Conservation (phyloP, 2,329 filamentous ascomycete species). For the Ambrosiella cleistominuta region DNA sequence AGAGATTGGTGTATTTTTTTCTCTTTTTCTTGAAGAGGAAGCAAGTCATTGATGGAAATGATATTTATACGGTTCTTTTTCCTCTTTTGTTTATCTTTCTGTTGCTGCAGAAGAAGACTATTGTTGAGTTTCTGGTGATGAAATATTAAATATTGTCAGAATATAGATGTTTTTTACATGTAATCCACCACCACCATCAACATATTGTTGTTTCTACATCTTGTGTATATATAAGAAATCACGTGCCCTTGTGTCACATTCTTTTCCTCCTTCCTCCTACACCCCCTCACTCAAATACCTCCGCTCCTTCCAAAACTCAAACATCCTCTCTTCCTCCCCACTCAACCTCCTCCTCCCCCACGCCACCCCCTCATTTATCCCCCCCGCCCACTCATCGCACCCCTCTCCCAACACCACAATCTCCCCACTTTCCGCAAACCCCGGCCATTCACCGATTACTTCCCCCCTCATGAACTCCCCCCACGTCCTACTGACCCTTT, state of each 20-base stretch:
- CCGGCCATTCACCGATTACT: constrained; percentile 25
- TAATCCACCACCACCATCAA: too few species aligned
- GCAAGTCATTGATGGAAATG: background rate
- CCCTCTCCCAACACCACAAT: constrained; percentile 41
- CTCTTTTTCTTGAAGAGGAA: background rate
- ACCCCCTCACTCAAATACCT: constrained; percentile 28
- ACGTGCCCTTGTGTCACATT: too few species aligned
- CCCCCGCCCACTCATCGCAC: constrained; percentile 35
- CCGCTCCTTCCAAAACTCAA: constrained; percentile 43
- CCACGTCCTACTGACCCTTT: constrained; percentile 28
- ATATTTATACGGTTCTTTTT: background rate
- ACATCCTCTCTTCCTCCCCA: constrained; percentile 29
- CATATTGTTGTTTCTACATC: too few species aligned
- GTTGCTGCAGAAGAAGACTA: background rate
- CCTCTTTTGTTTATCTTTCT: background rate
- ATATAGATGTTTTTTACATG: too few species aligned
- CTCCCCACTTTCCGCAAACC: constrained; percentile 17
- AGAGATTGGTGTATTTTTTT: constrained; percentile 4
- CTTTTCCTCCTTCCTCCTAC: too few species aligned
- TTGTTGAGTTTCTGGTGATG: too few species aligned
- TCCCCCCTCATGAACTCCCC: constrained; percentile 17
- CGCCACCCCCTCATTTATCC: constrained; percentile 24
- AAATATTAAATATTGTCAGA: too few species aligned
- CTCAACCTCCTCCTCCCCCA: constrained; percentile 27
- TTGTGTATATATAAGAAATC: too few species aligned